Percentiles rank a stretch among this genome's conserved stretches.
These are phyloP conservation scores for Kuraishia piskuri DNA, from an alignment of 805 yeast genomes.

Conservation along the genomic window DNA sequence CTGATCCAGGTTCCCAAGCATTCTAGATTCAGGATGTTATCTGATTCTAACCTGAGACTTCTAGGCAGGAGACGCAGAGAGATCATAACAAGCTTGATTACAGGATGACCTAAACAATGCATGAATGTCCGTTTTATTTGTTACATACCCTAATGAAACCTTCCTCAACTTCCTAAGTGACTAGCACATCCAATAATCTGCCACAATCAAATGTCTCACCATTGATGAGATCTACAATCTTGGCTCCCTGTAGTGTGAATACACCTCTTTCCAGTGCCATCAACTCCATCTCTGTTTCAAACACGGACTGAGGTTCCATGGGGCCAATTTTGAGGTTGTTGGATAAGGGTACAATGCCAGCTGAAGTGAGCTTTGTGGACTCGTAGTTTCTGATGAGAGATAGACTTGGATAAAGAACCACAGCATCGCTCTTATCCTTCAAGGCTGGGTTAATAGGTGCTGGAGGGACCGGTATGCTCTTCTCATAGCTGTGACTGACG, in stretches of 20 bases:
- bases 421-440: conserved; percentile 13
- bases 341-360: conserved; percentile 53
- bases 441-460: neutral
- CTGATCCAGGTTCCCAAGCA: conserved; percentile 20
- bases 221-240: conserved; percentile 48
- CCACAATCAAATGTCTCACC: conserved; percentile 72
- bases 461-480: conserved; percentile 27
- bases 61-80: conserved; percentile 22
- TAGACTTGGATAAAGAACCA: conserved; percentile 19
- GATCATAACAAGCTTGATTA: conserved; percentile 11
- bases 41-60: conserved; percentile 13
- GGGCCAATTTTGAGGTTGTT: conserved; percentile 61
- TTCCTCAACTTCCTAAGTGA: conserved; percentile 27
- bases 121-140: neutral
- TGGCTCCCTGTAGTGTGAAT: conserved; percentile 55
- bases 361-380: conserved; percentile 21
- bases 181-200: conserved; percentile 58
- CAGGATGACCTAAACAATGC: neutral
- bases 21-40: conserved; percentile 18
- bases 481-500: conserved; percentile 24
- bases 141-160: neutral
- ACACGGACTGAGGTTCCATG: conserved; percentile 51
- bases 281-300: conserved; percentile 52
- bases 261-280: conserved; percentile 61
- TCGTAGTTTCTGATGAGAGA: conserved; percentile 19